A percentile compares a stretch with the other conserved stretches of the same genome.
These are phyloP conservation scores for Rosa hybrid DNA, from an alignment of 331 rosid species.

Conservation along the genomic window DNA sequence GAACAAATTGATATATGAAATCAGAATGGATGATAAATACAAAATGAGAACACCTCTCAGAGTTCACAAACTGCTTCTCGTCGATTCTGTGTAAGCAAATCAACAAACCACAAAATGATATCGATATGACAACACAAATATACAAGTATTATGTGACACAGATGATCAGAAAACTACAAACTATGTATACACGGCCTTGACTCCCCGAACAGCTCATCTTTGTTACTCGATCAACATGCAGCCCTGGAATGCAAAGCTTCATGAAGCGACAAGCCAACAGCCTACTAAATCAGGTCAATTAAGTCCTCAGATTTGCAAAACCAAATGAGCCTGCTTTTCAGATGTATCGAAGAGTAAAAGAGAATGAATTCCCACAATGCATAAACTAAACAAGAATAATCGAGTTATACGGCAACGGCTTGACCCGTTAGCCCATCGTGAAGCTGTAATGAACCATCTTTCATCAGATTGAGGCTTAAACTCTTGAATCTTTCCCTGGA, in stretches of 20 bases:
- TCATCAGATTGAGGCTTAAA: slow-evolving; percentile 90
- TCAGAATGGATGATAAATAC: slow-evolving; percentile 1
- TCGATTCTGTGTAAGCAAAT: slow-evolving; percentile 3
- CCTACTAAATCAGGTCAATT: slow-evolving; percentile 20
- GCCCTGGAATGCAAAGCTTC: slow-evolving; percentile 9
- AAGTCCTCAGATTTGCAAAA: not conserved
- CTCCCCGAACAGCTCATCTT: not conserved
- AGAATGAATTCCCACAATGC: slow-evolving; percentile 33
- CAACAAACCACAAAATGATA: slow-evolving; percentile 26
- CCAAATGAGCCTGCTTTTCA: slow-evolving; percentile 19
- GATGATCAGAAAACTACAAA: not conserved
- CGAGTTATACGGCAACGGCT: slow-evolving; percentile 68
- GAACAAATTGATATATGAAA: slow-evolving; percentile 2
- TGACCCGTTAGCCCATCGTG: slow-evolving; percentile 83
- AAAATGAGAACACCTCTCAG: slow-evolving; percentile 8
- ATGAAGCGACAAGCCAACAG: not conserved
- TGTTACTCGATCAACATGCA: not conserved
- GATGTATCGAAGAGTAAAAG: slow-evolving; percentile 29
- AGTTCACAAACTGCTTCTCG: slow-evolving; percentile 12
- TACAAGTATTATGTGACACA: slow-evolving; percentile 13
- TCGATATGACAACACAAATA: slow-evolving; percentile 19
- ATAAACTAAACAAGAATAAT: slow-evolving; percentile 25
- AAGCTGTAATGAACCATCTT: slow-evolving; percentile 94
- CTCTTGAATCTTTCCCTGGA: slow-evolving; percentile 99
- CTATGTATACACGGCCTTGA: slow-evolving; percentile 20